Conservation (phyloP, 345 rosid genomes). For the Litchi chinensis region DNA sequence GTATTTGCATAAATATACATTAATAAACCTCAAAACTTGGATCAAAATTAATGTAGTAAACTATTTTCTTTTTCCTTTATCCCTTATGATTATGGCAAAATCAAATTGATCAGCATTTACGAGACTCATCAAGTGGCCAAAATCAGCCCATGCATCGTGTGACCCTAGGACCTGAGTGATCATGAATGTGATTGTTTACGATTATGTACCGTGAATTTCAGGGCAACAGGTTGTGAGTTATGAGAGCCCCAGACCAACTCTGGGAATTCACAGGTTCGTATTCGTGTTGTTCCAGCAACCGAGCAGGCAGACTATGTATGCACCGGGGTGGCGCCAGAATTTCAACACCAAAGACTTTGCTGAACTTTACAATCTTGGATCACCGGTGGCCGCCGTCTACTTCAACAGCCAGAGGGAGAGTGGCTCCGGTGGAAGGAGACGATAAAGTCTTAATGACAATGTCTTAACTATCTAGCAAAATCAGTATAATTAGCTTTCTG, state of each 20-base stretch:
- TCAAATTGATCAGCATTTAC: too few relatives aligned
- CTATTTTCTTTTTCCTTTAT: too few relatives aligned
- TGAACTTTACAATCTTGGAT: conserved; percentile 80
- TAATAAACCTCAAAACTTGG: too few relatives aligned
- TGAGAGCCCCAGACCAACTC: conserved; percentile 72
- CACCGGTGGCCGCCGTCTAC: conserved; percentile 75
- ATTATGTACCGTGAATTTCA: conserved; percentile 4
- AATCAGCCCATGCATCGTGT: too few relatives aligned
- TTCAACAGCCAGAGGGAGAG: conserved; percentile 87
- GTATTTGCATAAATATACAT: too few relatives aligned
- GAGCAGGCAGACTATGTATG: conserved; percentile 82
- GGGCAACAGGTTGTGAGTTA: conserved; percentile 79
- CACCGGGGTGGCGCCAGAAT: conserved; percentile 89
- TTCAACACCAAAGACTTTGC: conserved; percentile 85
- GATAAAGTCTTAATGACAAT: not conserved
- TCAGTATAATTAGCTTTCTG: too few relatives aligned
- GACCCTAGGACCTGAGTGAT: too few relatives aligned
- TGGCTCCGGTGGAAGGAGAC: conserved; percentile 69
- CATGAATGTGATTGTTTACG: not conserved
- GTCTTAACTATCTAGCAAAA: too few relatives aligned
- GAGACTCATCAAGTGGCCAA: too few relatives aligned
- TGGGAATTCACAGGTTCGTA: conserved; percentile 77
- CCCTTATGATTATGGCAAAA: too few relatives aligned
- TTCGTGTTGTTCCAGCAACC: conserved; percentile 71
- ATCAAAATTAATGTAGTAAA: too few relatives aligned